Base-by-base conservation (phyloP, 768 basidiomycete species). In the Auricularia sp. region DNA sequence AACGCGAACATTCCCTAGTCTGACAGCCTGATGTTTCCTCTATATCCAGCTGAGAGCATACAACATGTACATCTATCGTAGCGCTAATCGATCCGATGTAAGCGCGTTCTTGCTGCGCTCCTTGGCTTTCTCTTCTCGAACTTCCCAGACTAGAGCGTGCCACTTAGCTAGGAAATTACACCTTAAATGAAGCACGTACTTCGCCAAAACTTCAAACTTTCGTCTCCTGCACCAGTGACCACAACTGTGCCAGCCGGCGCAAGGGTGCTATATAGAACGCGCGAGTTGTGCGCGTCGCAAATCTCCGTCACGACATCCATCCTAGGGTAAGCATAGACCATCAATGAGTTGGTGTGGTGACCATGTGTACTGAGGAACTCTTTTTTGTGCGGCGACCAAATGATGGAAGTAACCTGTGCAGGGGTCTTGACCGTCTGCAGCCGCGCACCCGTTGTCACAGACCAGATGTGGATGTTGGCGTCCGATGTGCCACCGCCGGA, bases 151-250 rank as follows among this genome's bases (percentile, higher is more conserved):
- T 58, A n/a, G n/a, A n/a, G n/a, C n/a, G n/a, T n/a, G n/a, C n/a
- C n/a, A n/a, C n/a, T n/a, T n/a, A n/a, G n/a, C n/a, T n/a, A n/a
- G n/a, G 42, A 44, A 54, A 7, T 7, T 6, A 54, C 14, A 54
- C 6, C 6, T 6, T 54, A 7, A 54, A 21, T n/a, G 21, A 21
- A 54, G 6, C 21, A 58, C 56, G 24, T 58, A 58, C 56, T 58
- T 65, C 86, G 84, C 94, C 94, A 96, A 76, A 96, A 96, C 79
- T 98, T 98, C 70, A 98, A 79, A 71, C 94, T 95, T 79, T 98
- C 96, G 71, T 98, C 97, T 0, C 90, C 90, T 1, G 92, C 93
- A 7, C 91, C 93, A 0, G 96, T 98, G 68, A 87, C 90, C 7
- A 99, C 87, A 3, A 94, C 86, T 68, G 94, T 93, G 0, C 97